These are phyloP conservation scores for Alternaria gaisen DNA, from an alignment of 2,329 filamentous ascomycete genomes.

Conservation along the genomic window DNA sequence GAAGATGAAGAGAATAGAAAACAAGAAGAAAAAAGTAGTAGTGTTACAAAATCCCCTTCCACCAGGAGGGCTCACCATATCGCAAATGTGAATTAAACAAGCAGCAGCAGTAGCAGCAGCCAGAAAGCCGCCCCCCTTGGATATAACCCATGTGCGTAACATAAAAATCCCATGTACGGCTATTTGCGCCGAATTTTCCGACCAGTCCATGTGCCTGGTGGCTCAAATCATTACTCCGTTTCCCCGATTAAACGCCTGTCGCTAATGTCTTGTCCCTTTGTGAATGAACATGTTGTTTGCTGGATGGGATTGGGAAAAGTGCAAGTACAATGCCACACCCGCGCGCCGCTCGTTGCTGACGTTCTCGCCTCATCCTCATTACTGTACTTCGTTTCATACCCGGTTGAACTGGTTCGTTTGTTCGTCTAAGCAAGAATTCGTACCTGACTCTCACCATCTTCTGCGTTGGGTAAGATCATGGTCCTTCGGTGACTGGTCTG, in stretches of 20 bases:
- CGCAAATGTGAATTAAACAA: background rate
- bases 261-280: slow-evolving; percentile 14
- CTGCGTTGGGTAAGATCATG: slow-evolving; percentile 17
- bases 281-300: slow-evolving; percentile 12
- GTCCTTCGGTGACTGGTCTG: slow-evolving; percentile 31
- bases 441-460: slow-evolving; percentile 16
- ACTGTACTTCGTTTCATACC: slow-evolving; percentile 28
- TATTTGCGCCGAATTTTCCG: background rate
- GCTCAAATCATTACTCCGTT: slow-evolving; percentile 16
- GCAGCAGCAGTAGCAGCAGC: background rate
- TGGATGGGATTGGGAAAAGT: slow-evolving; percentile 6
- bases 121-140: background rate
- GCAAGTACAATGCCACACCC: slow-evolving; percentile 16
- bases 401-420: slow-evolving; percentile 7
- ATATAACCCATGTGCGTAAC: slow-evolving; percentile 5
- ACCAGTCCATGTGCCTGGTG: slow-evolving; percentile 21
- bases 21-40: slow-evolving; percentile 7
- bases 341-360: slow-evolving; percentile 19
- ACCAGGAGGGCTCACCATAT: background rate
- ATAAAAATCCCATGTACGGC: slow-evolving; percentile 5
- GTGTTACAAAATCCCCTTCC: slow-evolving; percentile 17
- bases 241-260: slow-evolving; percentile 27
- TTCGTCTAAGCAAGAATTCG: slow-evolving; percentile 9
- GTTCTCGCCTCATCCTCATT: slow-evolving; percentile 33
- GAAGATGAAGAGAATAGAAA: slow-evolving; percentile 4